Evolutionary conservation across 108 stramenopile genomes (phyloP), one percentile per base, ranked within the genome.

Genomic region (Fragilaria crotonensis): DNA sequence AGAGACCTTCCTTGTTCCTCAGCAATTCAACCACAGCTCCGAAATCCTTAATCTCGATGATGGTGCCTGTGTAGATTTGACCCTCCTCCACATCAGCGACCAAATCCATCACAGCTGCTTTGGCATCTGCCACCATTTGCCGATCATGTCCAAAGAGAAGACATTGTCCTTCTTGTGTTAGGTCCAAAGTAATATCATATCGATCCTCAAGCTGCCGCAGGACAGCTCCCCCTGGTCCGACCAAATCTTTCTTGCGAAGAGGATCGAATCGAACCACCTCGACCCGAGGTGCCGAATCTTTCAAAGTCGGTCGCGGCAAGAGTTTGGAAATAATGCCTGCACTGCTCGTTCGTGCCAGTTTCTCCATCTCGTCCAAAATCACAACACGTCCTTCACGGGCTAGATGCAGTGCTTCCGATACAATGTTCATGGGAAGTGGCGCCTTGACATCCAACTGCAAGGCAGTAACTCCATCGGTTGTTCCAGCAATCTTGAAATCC

Each of bases 401-500:
- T 25, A 80, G 64, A 21, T 67, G 21, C 26, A 95, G 60, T 27
- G 84, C 91, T 31, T 79, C 63, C 7, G 57, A 51, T 9, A 96
- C 58, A 17, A 88, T 49, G 0, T 57, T 29, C 2, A 80, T 32
- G 19, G 78, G 62, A 1, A 91, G 30, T 14, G 75, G 67, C 4
- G 57, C 57, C 52, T 85, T 83, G 9, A 77, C 78, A 56, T 84
- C 79, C 23, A 82, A 61, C 60, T 96, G 96, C 30, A 93, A 72
- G 30, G 90, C 92, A 11, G 96, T 97, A 45, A 97, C 67, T 22
- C 87, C 84, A 41, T 48, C 30, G 2, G 14, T 25, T 9, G 96
- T 91, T 11, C 96, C 96, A 21, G 88, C 92, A 25, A 95, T 71
- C 73, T 97, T 97, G 71, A 93, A 95, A 72, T 97, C 96, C 91